Evolutionary conservation across 192 early-diverging fungal genomes (phyloP), one percentile per base, ranked within the genome.

Genomic region (Backusella mclennaniae): DNA sequence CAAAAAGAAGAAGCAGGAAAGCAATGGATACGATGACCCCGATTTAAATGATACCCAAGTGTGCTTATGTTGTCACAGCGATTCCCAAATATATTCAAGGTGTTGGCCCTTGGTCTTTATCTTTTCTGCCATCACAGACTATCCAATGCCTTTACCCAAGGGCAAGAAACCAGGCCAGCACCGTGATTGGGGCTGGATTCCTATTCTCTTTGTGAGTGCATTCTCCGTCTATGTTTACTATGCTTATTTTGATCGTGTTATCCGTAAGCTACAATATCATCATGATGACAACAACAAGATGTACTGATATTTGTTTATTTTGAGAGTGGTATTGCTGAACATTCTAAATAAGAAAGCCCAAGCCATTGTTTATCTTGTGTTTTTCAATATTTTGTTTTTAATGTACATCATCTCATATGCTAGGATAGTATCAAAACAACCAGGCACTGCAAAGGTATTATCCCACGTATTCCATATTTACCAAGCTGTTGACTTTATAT

Each of bases 381-480:
- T 82, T 0, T 79, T 76, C 38, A 76, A 81, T 59, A 73, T 79
- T n/a, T 49, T 84, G 4, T 71, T 84, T 11, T 14, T 79, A 8
- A 71, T 89, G 46, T 78, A 80, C 17, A 74, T 83, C 31, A 66
- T 81, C 19, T 85, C 85, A 2, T 89, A 89, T 39, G 67, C 71
- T 7, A 75, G 86, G 41, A 82, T 84, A 39, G 73, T 89, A 23
- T 73, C 71, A 49, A 71, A 73, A 33, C 76, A 53, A 0, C 87
- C 87, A 14, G 87, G 87, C 11, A 78, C 80, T 19, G 80, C 86
- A 23, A 67, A 79, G 33, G 46, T 33, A 33, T 33, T 33, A 33
- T 33, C 3, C 33, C 33, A 3, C 3, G 33, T 33, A 33, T 33
- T 2, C 33, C 33, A 33, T 33, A 2, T 33, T 33, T 33, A 33